phyloP scores from a whole-genome alignment of 106 monocot species.

The Dendrobium chrysotoxum region DNA sequence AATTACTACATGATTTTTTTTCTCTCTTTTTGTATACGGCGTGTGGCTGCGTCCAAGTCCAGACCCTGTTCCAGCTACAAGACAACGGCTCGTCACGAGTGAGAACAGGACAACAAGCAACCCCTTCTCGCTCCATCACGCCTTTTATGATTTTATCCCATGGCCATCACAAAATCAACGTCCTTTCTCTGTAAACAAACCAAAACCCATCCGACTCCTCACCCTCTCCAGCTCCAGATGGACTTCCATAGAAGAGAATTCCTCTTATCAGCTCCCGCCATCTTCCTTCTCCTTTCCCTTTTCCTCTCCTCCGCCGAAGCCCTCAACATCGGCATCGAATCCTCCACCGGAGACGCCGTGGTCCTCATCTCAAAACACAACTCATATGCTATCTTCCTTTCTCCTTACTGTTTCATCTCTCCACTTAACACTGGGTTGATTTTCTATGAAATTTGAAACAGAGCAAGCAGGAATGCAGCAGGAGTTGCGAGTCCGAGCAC shows the following conservation, averaged over 20 bases:
- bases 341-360: constrained; percentile 15
- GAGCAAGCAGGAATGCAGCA: constrained; percentile 42
- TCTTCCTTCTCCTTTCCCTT: constrained; percentile 5
- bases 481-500: constrained; percentile 50
- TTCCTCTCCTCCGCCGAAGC: constrained; percentile 7
- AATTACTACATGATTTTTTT: too few species aligned
- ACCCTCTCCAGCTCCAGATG: background rate
- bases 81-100: background rate
- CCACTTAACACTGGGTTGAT: background rate
- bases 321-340: constrained; percentile 53
- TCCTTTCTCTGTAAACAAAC: background rate
- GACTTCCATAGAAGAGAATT: background rate
- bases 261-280: background rate
- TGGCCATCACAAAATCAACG: background rate
- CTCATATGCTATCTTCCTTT: background rate
- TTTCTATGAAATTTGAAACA: constrained; percentile 9
- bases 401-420: background rate
- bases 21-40: too few species aligned
- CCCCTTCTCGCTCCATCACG: background rate
- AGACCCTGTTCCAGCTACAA: background rate
- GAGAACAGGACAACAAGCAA: background rate
- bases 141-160: background rate
- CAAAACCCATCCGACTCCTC: background rate
- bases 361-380: constrained; percentile 10
- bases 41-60: too few species aligned